Percentiles rank a stretch among this genome's conserved stretches.
Evolutionary conservation across 306 rosid genomes (phyloP).

Genomic region (Rosa chinensis): DNA sequence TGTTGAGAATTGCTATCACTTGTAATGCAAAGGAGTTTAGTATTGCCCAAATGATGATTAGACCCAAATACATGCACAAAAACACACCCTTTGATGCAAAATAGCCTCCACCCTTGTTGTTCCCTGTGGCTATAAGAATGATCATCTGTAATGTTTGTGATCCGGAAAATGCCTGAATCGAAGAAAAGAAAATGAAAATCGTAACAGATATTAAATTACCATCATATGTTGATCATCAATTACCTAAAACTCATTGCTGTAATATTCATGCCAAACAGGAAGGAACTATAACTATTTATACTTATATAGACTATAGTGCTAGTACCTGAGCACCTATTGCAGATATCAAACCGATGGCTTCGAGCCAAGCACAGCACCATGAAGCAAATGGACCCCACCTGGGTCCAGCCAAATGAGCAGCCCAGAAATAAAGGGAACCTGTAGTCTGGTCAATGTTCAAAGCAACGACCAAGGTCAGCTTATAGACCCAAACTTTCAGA

Average conservation of each 20-base stretch:
- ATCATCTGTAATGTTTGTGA: conserved; percentile 27
- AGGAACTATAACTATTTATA: neutral
- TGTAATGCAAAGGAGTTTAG: conserved; percentile 28
- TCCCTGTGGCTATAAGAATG: conserved; percentile 29
- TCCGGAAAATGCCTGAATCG: conserved; percentile 28
- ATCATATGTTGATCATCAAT: neutral
- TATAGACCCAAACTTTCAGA: neutral
- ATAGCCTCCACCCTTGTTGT: conserved; percentile 32
- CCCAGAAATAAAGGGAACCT: conserved; percentile 32
- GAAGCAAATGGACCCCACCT: conserved; percentile 32
- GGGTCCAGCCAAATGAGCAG: conserved; percentile 33
- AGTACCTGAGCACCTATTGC: conserved; percentile 28
- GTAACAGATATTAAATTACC: neutral
- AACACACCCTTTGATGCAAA: conserved; percentile 26
- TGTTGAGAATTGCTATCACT: conserved; percentile 26
- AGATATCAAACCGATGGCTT: conserved; percentile 22
- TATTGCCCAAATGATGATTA: conserved; percentile 21
- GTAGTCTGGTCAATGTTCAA: conserved; percentile 27
- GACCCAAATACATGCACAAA: conserved; percentile 20
- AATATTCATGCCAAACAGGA: neutral
- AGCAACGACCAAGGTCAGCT: neutral
- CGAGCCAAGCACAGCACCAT: conserved; percentile 36
- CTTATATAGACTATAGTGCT: no score
- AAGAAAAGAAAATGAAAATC: neutral
- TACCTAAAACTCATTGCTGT: neutral